These are phyloP conservation scores for Vishniacozyma victoriae DNA, from an alignment of 768 basidiomycete genomes.

Conservation along the genomic window DNA sequence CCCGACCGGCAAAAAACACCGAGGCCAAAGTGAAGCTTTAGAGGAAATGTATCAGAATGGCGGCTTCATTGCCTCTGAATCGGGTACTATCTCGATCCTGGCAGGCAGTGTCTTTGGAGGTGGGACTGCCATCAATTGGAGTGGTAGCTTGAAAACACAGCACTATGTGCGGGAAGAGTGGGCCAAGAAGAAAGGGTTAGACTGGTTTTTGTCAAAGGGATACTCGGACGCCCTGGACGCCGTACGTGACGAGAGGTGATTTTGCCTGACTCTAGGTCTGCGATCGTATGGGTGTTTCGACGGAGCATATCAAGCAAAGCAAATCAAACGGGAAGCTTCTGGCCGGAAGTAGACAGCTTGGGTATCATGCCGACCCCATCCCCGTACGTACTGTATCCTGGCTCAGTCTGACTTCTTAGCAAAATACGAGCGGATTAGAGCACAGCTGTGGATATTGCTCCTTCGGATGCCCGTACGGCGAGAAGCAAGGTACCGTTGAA, in stretches of 20 bases:
- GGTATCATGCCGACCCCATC: background rate
- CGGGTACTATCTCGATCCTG: slow-evolving; percentile 59
- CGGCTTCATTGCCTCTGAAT: slow-evolving; percentile 65
- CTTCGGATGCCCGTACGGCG: slow-evolving; percentile 17
- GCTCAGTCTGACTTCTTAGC: slow-evolving; percentile 5
- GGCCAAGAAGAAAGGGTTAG: slow-evolving; percentile 29
- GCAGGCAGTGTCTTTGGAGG: slow-evolving; percentile 49
- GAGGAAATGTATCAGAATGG: slow-evolving; percentile 54
- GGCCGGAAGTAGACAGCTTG: background rate
- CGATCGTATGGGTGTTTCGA: slow-evolving; percentile 25
- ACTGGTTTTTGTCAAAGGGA: slow-evolving; percentile 19
- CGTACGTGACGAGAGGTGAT: background rate
- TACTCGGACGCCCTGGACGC: slow-evolving; percentile 17
- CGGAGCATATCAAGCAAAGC: slow-evolving; percentile 19
- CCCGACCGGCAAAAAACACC: slow-evolving; percentile 15
- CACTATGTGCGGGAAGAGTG: slow-evolving; percentile 37
- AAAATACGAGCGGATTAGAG: slow-evolving; percentile 21
- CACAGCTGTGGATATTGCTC: slow-evolving; percentile 26
- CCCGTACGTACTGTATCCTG: background rate
- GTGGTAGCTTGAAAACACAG: slow-evolving; percentile 31
- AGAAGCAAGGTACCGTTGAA: slow-evolving; percentile 23
- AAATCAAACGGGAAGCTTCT: slow-evolving; percentile 16
- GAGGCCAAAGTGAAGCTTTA: slow-evolving; percentile 11
- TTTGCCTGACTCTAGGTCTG: slow-evolving; percentile 5
- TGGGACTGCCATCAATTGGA: slow-evolving; percentile 41